phyloP scores from a whole-genome alignment of 2,329 filamentous ascomycete species.

The Torrubiellomyces zombiae region DNA sequence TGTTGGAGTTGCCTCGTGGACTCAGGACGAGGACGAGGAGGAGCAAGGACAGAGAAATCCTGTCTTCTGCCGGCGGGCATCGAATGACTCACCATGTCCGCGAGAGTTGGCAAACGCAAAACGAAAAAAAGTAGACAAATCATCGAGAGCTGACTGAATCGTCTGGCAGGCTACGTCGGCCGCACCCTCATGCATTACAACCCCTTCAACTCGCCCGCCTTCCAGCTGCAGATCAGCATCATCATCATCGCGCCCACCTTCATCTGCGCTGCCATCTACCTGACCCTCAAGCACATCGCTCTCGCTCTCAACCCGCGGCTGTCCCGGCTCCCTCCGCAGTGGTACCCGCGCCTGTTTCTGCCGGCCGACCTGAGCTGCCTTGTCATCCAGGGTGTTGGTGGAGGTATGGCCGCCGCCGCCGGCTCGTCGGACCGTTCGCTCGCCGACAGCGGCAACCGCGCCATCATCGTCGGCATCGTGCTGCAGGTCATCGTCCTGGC shows the following conservation, averaged over 20 bases:
- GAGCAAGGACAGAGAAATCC: too few species aligned
- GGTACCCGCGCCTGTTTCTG: slow-evolving; percentile 41
- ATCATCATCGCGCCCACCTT: slow-evolving; percentile 44
- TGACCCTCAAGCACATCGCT: slow-evolving; percentile 44
- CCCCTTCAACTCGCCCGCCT: slow-evolving; percentile 36
- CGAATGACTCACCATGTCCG: too few species aligned
- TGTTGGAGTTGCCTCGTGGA: too few species aligned
- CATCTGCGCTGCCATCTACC: slow-evolving; percentile 45
- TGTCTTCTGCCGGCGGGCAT: too few species aligned
- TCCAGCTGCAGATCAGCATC: slow-evolving; percentile 41
- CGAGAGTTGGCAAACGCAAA: too few species aligned
- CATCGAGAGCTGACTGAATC: too few species aligned
- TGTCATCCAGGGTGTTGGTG: slow-evolving; percentile 40
- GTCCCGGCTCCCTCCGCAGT: slow-evolving; percentile 32
- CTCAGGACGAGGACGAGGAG: too few species aligned
- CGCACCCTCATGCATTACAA: slow-evolving; percentile 33
- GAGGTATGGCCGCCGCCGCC: slow-evolving; percentile 35
- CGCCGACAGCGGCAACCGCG: slow-evolving; percentile 28
- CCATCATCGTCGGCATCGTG: slow-evolving; percentile 36
- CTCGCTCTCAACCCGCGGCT: slow-evolving; percentile 29
- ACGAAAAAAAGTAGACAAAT: not conserved
- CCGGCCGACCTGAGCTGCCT: slow-evolving; percentile 41
- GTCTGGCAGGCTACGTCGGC: slow-evolving; percentile 38
- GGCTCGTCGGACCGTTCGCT: slow-evolving; percentile 20
- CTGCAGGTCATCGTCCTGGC: slow-evolving; percentile 35